Conservation (phyloP, 352 stramenopile species). For the Pythium phragmiticola region DNA sequence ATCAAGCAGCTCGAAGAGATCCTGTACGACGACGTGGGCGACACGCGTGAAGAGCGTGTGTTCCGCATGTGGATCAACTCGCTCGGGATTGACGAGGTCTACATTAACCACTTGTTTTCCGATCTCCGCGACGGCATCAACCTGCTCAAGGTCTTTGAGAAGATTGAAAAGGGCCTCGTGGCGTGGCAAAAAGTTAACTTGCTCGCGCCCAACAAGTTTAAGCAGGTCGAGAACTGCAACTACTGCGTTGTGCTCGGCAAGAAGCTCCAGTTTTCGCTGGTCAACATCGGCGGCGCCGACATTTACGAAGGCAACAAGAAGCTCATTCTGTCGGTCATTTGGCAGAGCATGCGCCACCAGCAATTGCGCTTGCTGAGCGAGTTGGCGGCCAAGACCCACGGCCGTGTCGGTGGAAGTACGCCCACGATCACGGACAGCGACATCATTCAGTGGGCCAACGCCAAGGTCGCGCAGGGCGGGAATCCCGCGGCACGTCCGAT, state of each 20-base stretch:
- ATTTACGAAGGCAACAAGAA: conserved; percentile 93
- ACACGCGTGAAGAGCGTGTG: conserved; percentile 86
- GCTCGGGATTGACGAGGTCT: conserved; percentile 84
- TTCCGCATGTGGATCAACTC: conserved; percentile 95
- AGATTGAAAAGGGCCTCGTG: conserved; percentile 88
- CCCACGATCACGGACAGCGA: conserved; percentile 69
- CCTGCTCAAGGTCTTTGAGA: conserved; percentile 89
- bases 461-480: conserved; percentile 73
- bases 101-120: conserved; percentile 90
- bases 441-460: conserved; percentile 84
- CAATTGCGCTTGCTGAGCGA: conserved; percentile 84
- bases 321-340: conserved; percentile 92
- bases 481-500: conserved; percentile 69
- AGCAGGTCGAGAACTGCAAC: conserved; percentile 90
- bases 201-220: conserved; percentile 88
- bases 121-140: conserved; percentile 88
- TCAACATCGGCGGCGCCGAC: conserved; percentile 90
- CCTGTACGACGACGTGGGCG: conserved; percentile 82
- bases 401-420: conserved; percentile 13
- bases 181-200: conserved; percentile 89
- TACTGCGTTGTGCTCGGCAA: conserved; percentile 89
- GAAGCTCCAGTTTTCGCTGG: conserved; percentile 85
- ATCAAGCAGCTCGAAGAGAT: conserved; percentile 87
- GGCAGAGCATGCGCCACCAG: conserved; percentile 93
- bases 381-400: conserved; percentile 35